A percentile compares a stretch with the other conserved stretches of the same genome.
Conservation (phyloP, 169 alveolate species). For the Theileria parva region DNA sequence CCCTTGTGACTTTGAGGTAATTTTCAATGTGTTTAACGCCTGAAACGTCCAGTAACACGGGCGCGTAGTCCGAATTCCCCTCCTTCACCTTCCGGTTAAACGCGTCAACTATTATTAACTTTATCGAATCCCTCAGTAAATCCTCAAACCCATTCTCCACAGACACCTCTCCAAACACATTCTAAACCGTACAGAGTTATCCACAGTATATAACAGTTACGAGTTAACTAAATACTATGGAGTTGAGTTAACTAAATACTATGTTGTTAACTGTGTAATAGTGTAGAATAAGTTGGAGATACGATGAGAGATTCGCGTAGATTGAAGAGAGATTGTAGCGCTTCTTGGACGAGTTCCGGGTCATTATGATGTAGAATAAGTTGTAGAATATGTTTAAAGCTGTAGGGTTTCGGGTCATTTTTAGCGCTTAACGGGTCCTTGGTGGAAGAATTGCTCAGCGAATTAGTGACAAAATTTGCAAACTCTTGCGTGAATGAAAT, state of each 20-base stretch:
- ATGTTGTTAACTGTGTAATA: too few relatives aligned
- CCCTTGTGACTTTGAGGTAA: not conserved
- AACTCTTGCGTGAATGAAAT: conserved; percentile 42
- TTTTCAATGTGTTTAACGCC: not conserved
- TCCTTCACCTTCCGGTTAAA: conserved; percentile 61
- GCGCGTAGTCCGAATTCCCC: conserved; percentile 16
- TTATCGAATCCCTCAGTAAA: conserved; percentile 31
- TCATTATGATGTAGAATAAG: conserved; percentile 38
- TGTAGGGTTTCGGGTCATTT: conserved; percentile 25
- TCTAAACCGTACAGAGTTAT: too few relatives aligned
- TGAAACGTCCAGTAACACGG: not conserved
- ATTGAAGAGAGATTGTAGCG: conserved; percentile 39
- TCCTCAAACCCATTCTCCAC: conserved; percentile 35
- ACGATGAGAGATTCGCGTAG: conserved; percentile 55
- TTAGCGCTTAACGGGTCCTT: not conserved
- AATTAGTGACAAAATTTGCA: not conserved
- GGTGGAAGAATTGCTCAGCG: not conserved
- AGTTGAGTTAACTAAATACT: too few relatives aligned
- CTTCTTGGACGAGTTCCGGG: conserved; percentile 47
- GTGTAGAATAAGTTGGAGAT: too few relatives aligned
- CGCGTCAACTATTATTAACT: conserved; percentile 48
- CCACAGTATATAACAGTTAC: too few relatives aligned
- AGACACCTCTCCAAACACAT: conserved; percentile 28
- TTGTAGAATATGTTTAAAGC: conserved; percentile 47
- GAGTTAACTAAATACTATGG: too few relatives aligned